phyloP scores from a whole-genome alignment of 768 basidiomycete species.

The Sarcodon sp. region DNA sequence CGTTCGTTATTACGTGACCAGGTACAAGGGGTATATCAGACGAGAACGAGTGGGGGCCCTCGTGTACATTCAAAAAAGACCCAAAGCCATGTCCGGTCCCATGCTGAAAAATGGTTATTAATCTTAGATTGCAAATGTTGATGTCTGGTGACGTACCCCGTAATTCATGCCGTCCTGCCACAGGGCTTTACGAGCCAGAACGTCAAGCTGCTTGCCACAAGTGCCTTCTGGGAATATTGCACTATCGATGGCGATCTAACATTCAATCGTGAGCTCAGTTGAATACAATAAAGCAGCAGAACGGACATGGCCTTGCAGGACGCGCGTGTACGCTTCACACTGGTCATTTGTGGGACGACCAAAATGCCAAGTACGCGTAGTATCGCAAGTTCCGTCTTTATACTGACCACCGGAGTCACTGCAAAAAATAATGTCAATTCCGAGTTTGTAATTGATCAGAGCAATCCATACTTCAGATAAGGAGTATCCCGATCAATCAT shows the following conservation, averaged over 20 bases:
- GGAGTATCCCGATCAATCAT: slow-evolving; percentile 71
- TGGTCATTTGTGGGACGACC: slow-evolving; percentile 80
- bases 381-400: slow-evolving; percentile 82
- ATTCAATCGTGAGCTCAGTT: slow-evolving; percentile 9
- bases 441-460: slow-evolving; percentile 7
- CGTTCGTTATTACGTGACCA: slow-evolving; percentile 91
- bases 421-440: slow-evolving; percentile 3
- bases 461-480: slow-evolving; percentile 67
- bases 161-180: slow-evolving; percentile 85
- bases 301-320: slow-evolving; percentile 91
- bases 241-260: slow-evolving; percentile 80
- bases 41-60: slow-evolving; percentile 73
- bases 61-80: slow-evolving; percentile 76
- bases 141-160: slow-evolving; percentile 29
- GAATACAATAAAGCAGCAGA: slow-evolving; percentile 9
- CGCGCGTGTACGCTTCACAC: slow-evolving; percentile 86
- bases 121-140: background rate
- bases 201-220: slow-evolving; percentile 71
- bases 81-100: slow-evolving; percentile 90
- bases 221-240: slow-evolving; percentile 89
- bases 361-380: slow-evolving; percentile 74
- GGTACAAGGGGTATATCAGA: slow-evolving; percentile 54
- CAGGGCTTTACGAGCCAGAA: slow-evolving; percentile 77
- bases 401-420: slow-evolving; percentile 92
- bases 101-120: slow-evolving; percentile 31